phyloP scores from a whole-genome alignment of 768 basidiomycete genomes.

The Nevesoporus exiguus region DNA sequence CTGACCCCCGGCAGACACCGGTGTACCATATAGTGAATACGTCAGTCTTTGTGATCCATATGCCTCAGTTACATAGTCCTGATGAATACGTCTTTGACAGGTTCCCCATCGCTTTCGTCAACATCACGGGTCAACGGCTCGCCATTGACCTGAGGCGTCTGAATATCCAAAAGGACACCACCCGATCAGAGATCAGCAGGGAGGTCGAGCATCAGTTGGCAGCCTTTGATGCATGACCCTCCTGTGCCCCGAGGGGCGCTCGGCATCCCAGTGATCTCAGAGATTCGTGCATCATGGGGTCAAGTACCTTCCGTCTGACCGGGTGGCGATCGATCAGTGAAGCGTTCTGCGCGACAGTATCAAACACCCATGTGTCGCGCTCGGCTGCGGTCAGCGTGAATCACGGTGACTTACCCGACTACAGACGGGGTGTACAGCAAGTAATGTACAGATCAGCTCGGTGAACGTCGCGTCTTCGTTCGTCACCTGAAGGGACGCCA shows the following conservation, averaged over 20 bases:
- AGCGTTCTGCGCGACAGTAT: too few relatives aligned
- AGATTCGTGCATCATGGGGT: not conserved
- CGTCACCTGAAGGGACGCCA: too few relatives aligned
- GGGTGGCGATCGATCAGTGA: too few relatives aligned
- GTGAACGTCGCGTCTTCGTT: not conserved
- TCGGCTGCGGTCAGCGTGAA: too few relatives aligned
- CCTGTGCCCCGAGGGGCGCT: not conserved
- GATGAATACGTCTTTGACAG: not conserved
- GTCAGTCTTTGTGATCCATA: not conserved
- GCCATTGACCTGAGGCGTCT: constrained; percentile 4
- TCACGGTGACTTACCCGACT: too few relatives aligned
- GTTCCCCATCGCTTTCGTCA: not conserved
- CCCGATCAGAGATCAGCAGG: not conserved
- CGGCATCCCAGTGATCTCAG: not conserved
- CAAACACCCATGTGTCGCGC: too few relatives aligned
- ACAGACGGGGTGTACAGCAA: not conserved
- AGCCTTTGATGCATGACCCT: not conserved
- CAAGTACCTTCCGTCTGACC: not conserved
- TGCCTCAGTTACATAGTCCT: not conserved
- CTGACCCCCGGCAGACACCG: not conserved
- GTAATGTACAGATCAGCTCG: not conserved
- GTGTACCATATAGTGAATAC: not conserved
- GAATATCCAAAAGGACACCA: not conserved
- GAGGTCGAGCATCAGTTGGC: constrained; percentile 3
- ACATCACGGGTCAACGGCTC: constrained; percentile 2